These are phyloP conservation scores for Talaromyces sp. DNA, from an alignment of 2,329 filamentous ascomycete species.

Conservation along the genomic window DNA sequence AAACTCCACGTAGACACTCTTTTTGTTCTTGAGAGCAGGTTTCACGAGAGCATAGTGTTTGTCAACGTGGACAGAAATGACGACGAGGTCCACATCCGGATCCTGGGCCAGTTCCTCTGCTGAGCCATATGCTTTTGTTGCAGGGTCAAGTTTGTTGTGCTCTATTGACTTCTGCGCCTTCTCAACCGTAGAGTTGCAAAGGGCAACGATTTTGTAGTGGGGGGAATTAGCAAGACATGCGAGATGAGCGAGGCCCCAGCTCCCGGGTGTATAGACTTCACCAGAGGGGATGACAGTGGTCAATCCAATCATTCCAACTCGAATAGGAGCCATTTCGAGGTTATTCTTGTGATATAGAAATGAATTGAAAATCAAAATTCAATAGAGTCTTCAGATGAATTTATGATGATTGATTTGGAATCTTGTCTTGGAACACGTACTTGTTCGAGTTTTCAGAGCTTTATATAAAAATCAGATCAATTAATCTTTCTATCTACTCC, in stretches of 20 bases:
- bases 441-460: not conserved
- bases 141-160: slow-evolving; percentile 13
- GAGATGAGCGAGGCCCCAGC: slow-evolving; percentile 14
- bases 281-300: slow-evolving; percentile 3
- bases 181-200: slow-evolving; percentile 15
- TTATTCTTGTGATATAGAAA: not conserved
- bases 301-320: slow-evolving; percentile 14
- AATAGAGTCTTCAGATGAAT: not conserved
- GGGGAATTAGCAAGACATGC: slow-evolving; percentile 4
- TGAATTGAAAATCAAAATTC: not conserved
- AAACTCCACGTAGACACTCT: slow-evolving; percentile 15
- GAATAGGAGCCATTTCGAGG: slow-evolving; percentile 14
- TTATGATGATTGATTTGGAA: not conserved
- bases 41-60: slow-evolving; percentile 14
- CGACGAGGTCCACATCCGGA: slow-evolving; percentile 14
- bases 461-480: not conserved
- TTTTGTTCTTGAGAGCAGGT: slow-evolving; percentile 10
- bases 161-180: slow-evolving; percentile 14
- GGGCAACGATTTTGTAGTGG: slow-evolving; percentile 15
- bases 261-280: slow-evolving; percentile 10
- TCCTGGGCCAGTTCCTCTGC: slow-evolving; percentile 12
- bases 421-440: not conserved
- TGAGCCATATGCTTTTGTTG: slow-evolving; percentile 15
- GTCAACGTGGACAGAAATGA: slow-evolving; percentile 12
- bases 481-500: no score